Conservation (phyloP, 2,329 filamentous ascomycete genomes). For the Stagonosporopsis vannaccii region DNA sequence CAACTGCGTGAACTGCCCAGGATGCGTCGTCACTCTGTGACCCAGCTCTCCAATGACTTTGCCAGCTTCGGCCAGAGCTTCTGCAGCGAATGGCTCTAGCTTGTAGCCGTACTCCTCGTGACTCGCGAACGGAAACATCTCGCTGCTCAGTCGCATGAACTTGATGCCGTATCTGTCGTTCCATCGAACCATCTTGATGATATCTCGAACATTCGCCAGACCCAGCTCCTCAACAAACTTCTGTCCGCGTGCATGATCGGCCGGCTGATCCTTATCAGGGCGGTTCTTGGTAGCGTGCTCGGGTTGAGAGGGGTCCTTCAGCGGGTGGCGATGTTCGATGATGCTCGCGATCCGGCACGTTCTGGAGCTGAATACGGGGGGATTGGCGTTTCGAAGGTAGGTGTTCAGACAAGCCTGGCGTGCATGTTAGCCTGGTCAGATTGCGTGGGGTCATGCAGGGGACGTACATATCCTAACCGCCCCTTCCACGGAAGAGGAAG, state of each 20-base stretch:
- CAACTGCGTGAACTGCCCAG: slow-evolving; percentile 88
- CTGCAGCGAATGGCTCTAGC: slow-evolving; percentile 81
- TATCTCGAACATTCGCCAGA: slow-evolving; percentile 81
- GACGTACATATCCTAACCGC: slow-evolving; percentile 81
- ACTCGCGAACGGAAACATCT: slow-evolving; percentile 97
- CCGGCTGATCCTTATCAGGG: slow-evolving; percentile 75
- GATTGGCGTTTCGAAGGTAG: slow-evolving; percentile 81
- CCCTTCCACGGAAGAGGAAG: slow-evolving; percentile 92
- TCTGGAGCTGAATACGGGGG: slow-evolving; percentile 86
- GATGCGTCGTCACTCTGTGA: slow-evolving; percentile 88
- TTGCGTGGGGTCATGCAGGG: slow-evolving; percentile 19
- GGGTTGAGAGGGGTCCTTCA: slow-evolving; percentile 76
- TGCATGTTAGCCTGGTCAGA: slow-evolving; percentile 26
- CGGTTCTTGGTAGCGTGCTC: slow-evolving; percentile 86
- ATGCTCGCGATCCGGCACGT: slow-evolving; percentile 93
- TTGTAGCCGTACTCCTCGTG: slow-evolving; percentile 87
- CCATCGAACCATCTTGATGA: slow-evolving; percentile 87
- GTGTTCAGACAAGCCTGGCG: slow-evolving; percentile 85
- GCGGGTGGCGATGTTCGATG: slow-evolving; percentile 83
- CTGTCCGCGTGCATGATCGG: slow-evolving; percentile 71
- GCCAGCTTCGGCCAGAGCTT: slow-evolving; percentile 78
- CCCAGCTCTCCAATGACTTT: slow-evolving; percentile 77
- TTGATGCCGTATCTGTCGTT: slow-evolving; percentile 91
- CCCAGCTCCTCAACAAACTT: slow-evolving; percentile 79
- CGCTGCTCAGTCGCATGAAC: slow-evolving; percentile 89